Conservation (phyloP, 1,139 yeast species). For the Blastobotrys petasosporus region DNA sequence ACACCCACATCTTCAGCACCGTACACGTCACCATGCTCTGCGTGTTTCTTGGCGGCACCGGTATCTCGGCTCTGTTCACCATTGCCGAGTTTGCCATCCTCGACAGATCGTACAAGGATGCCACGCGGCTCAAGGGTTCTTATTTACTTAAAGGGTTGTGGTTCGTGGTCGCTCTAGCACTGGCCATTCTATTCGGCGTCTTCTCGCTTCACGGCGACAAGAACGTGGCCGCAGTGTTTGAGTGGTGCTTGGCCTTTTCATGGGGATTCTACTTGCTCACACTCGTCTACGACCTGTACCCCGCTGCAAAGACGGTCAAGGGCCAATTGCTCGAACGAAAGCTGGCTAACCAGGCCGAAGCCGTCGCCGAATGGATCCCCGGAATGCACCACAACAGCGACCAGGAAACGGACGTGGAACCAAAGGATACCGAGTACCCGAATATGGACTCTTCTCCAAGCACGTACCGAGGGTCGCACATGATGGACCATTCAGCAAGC, state of each 20-base stretch:
- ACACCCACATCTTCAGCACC: slow-evolving; percentile 51
- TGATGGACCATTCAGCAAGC: no score
- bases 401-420: no score
- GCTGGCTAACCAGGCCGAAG: slow-evolving; percentile 11
- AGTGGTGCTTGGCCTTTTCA: slow-evolving; percentile 81
- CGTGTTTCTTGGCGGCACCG: slow-evolving; percentile 66
- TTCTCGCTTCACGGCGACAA: slow-evolving; percentile 38
- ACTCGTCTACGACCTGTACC: slow-evolving; percentile 65
- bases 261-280: slow-evolving; percentile 65
- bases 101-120: slow-evolving; percentile 46
- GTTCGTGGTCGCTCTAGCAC: slow-evolving; percentile 59
- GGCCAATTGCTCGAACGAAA: slow-evolving; percentile 22
- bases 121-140: slow-evolving; percentile 39
- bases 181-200: slow-evolving; percentile 66
- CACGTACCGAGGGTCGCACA: no score
- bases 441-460: no score
- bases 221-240: slow-evolving; percentile 56
- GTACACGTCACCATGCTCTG: slow-evolving; percentile 70
- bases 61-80: slow-evolving; percentile 57
- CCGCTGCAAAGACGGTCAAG: slow-evolving; percentile 31
- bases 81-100: slow-evolving; percentile 56
- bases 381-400: slow-evolving; percentile 10
- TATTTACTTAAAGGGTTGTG: slow-evolving; percentile 51
- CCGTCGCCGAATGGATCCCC: slow-evolving; percentile 22
- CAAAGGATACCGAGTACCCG: no score